A percentile compares a stretch with the other conserved stretches of the same genome.
These are phyloP conservation scores for Lathyrus tuberosus DNA, from an alignment of 306 rosid species.

Conservation along the genomic window DNA sequence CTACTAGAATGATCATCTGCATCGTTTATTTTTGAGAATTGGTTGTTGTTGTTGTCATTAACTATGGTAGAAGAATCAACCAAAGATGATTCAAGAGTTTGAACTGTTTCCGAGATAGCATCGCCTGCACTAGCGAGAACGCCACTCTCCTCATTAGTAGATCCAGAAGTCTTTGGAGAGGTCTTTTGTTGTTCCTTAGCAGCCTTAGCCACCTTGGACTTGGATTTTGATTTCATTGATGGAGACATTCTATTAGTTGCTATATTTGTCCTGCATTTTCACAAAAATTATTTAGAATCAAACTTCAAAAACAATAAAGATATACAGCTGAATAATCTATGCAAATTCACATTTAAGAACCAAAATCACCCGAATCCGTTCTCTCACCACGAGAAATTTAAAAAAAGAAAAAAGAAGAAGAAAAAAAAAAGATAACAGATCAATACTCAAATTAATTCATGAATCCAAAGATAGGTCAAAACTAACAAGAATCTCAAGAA, in stretches of 20 bases:
- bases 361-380: slow-evolving; percentile 18
- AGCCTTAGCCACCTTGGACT: slow-evolving; percentile 58
- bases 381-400: slow-evolving; percentile 1
- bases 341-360: neutral
- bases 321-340: neutral
- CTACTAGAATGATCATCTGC: slow-evolving; percentile 70
- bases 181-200: slow-evolving; percentile 60
- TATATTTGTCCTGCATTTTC: slow-evolving; percentile 14
- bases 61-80: slow-evolving; percentile 47
- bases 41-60: slow-evolving; percentile 55
- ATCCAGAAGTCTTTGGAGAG: slow-evolving; percentile 53
- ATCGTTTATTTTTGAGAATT: slow-evolving; percentile 62
- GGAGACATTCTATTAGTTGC: slow-evolving; percentile 66
- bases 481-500: slow-evolving; percentile 17
- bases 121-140: slow-evolving; percentile 61
- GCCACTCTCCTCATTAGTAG: slow-evolving; percentile 54
- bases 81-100: slow-evolving; percentile 57
- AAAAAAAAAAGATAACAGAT: too few species aligned
- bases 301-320: slow-evolving; percentile 14
- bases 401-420: neutral
- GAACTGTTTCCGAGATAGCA: slow-evolving; percentile 74
- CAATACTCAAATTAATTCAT: slow-evolving; percentile 2
- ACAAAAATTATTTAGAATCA: slow-evolving; percentile 20
- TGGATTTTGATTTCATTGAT: slow-evolving; percentile 70
- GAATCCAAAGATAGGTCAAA: slow-evolving; percentile 21